Evolutionary conservation across 2,329 filamentous ascomycete species (phyloP).

Genomic region (Harringtonia aguacate): DNA sequence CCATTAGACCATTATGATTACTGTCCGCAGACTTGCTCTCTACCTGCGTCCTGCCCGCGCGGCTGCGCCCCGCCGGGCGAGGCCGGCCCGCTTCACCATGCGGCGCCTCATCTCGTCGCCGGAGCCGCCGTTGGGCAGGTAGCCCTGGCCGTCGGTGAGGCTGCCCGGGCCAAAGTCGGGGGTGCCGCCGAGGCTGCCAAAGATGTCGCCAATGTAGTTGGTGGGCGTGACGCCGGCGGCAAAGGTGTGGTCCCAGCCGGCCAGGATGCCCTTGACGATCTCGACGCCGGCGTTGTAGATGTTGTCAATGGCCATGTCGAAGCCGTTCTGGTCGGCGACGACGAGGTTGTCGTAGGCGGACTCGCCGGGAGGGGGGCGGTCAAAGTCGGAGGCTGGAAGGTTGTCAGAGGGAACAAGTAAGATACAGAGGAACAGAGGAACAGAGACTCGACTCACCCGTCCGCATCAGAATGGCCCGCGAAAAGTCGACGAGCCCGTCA

Average conservation of each 20-base stretch:
- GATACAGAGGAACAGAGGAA: no score
- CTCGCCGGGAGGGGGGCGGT: slow-evolving; percentile 51
- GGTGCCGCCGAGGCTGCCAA: slow-evolving; percentile 53
- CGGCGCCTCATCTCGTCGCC: slow-evolving; percentile 9
- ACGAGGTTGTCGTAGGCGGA: slow-evolving; percentile 49
- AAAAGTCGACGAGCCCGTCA: slow-evolving; percentile 51
- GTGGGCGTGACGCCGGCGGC: slow-evolving; percentile 41
- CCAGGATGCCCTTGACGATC: slow-evolving; percentile 53
- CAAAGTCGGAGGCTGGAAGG: slow-evolving; percentile 64
- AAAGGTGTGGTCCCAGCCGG: slow-evolving; percentile 50
- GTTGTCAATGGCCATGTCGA: slow-evolving; percentile 52
- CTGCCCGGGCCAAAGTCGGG: slow-evolving; percentile 55
- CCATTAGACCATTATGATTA: no score
- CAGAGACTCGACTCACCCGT: no score
- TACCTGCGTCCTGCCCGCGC: no score
- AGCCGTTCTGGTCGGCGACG: slow-evolving; percentile 50
- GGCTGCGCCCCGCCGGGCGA: no score
- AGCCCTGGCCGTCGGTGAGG: slow-evolving; percentile 24
- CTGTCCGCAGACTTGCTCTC: no score
- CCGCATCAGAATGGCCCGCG: slow-evolving; percentile 56
- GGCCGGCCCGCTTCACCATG: no score
- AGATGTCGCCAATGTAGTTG: slow-evolving; percentile 64
- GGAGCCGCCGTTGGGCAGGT: slow-evolving; percentile 16
- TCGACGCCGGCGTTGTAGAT: slow-evolving; percentile 55
- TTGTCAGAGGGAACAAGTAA: no score